These are phyloP conservation scores for Phialophora macrospora DNA, from an alignment of 2,329 filamentous ascomycete genomes.

Conservation along the genomic window DNA sequence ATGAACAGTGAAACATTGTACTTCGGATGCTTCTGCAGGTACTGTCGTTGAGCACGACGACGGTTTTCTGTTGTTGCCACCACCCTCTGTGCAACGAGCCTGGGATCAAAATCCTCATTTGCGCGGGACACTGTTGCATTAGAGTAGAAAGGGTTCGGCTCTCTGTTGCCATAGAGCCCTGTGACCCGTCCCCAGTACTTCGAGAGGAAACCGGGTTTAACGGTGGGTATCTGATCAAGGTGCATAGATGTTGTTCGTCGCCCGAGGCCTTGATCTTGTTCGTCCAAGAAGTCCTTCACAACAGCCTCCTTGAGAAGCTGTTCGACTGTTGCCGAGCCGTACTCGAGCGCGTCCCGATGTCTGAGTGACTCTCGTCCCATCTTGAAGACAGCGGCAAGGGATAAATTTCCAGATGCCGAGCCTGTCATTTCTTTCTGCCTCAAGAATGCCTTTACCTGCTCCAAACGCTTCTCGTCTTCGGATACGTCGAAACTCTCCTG, in stretches of 20 bases:
- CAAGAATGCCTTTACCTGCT: constrained; percentile 94
- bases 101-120: constrained; percentile 80
- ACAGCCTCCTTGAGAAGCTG: constrained; percentile 97
- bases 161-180: constrained; percentile 63
- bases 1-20: constrained; percentile 94
- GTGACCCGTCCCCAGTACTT: constrained; percentile 66
- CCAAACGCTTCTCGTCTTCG: constrained; percentile 94
- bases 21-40: constrained; percentile 79
- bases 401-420: constrained; percentile 69
- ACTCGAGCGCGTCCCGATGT: constrained; percentile 82
- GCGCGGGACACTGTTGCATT: constrained; percentile 71
- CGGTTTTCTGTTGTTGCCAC: constrained; percentile 80
- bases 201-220: constrained; percentile 64
- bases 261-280: constrained; percentile 54
- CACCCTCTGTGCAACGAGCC: constrained; percentile 87
- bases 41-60: constrained; percentile 88
- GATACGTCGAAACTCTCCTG: constrained; percentile 99
- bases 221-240: constrained; percentile 48
- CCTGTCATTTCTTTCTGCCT: constrained; percentile 84
- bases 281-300: constrained; percentile 91
- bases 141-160: constrained; percentile 95
- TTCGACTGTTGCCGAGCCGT: constrained; percentile 87
- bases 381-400: constrained; percentile 73
- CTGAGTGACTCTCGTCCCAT: constrained; percentile 65
- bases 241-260: constrained; percentile 41